Base-by-base conservation (phyloP, 305 asterid species). In the Fraxinus floribunda region DNA sequence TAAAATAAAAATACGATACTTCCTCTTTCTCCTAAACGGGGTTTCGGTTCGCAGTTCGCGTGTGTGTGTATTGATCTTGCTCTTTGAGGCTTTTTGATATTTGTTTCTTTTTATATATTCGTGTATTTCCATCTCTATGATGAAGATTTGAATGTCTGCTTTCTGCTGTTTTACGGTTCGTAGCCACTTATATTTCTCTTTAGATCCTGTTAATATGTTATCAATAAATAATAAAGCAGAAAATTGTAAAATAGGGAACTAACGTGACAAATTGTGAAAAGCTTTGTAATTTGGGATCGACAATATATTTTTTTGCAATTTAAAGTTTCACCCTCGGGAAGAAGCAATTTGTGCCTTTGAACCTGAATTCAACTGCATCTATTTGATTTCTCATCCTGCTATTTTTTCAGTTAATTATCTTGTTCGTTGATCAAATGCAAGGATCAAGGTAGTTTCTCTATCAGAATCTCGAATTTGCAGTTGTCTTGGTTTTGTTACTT, bases 361-460 rank as follows among this genome's bases (percentile, higher is more conserved):
- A 49, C 34, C 15, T 22, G 71, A 22, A 22, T 62, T 9, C 71
- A 62, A 62, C 32, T 62, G 15, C 71, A 20, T 62, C 32, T 22
- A 7, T 62, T 8, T 62, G 30, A 62, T 62, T 22, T 62, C 71
- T 62, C 5, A 62, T 62, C 15, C 71, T 62, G 10, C 5, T 22
- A 22, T 62, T 62, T 62, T 62, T 62, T 20, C 74, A 76, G 11
- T 77, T 8, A 1, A 32, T 75, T 60, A 20, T 13, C 60, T 32
- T 79, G 34, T 38, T 77, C 75, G 76, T 52, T 35, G 35, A 75
- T 52, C 49, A 86, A 87, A 94, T 94, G 97, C 91, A 95, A 79
- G 89, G 93, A 92, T 83, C 94, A 88, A 93, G 97, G 98, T 93
- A 89, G 49, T 81, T 85, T 66, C 79, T 5, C 6, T 0, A 26